Conservation (phyloP, 202 grass and related monocot species). For the Brachypodium distachyon region DNA sequence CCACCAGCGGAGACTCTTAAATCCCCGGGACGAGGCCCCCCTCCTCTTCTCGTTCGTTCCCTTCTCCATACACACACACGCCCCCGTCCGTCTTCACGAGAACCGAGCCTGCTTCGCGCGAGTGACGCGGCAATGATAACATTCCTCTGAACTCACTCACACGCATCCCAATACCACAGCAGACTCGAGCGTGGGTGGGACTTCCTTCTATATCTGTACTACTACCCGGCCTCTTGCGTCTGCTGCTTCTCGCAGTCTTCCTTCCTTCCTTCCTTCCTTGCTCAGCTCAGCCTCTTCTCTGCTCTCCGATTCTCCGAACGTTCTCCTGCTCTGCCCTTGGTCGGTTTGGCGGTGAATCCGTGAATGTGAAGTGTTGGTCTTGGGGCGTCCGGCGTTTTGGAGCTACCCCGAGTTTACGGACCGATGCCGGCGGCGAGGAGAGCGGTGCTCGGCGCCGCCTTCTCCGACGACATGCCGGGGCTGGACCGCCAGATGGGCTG, state of each 20-base stretch:
- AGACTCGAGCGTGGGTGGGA: too few relatives aligned
- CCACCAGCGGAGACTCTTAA: slow-evolving; percentile 14
- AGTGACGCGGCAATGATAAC: slow-evolving; percentile 6
- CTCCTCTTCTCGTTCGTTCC: background rate
- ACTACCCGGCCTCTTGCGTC: too few relatives aligned
- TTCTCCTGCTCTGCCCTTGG: background rate
- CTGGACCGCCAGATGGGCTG: slow-evolving; percentile 71
- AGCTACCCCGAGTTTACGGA: background rate
- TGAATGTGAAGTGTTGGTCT: slow-evolving; percentile 12
- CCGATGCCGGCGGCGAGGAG: slow-evolving; percentile 29
- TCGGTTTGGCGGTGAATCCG: background rate
- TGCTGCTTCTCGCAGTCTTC: background rate
- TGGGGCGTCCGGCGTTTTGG: background rate
- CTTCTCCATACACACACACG: background rate
- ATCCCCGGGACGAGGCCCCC: background rate
- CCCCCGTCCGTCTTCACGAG: background rate
- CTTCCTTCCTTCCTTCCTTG: background rate
- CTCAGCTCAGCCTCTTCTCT: background rate
- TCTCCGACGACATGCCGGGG: slow-evolving; percentile 35
- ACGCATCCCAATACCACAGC: slow-evolving; percentile 1
- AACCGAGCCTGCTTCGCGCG: background rate
- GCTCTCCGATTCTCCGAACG: background rate
- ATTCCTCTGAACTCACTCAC: slow-evolving; percentile 20
- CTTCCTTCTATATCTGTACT: background rate
- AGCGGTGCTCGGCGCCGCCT: background rate